Base-by-base conservation (phyloP, 352 stramenopile species). In the Phytophthora citricola region DNA sequence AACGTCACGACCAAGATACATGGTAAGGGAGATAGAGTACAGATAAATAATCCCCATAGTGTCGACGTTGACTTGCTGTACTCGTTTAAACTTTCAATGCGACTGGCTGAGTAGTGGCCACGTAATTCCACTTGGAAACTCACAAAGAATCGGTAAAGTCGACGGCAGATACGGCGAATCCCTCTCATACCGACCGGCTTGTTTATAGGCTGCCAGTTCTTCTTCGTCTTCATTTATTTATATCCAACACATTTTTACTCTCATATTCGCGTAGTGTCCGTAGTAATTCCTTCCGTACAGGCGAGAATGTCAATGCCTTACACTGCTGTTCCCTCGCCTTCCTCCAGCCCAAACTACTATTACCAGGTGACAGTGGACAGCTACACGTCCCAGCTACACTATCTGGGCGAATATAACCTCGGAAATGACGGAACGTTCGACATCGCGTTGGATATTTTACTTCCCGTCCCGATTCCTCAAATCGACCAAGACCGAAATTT, bases 381-480 rank as follows among this genome's bases (percentile, higher is more conserved):
- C 36, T 69, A 71, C 24, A 14, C 44, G 4, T 64, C 57, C 0
- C 60, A 29, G 6, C 54, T 83, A 36, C 53, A 70, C 24, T 70
- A 80, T 22, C 55, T 90, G 26, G 75, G 70, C 11, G 58, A 76
- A 41, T 86, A 75, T 51, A 59, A 71, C 1, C 52, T 90, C 12
- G 69, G 71, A 26, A 41, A 68, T 3, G 58, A 72, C 14, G 79
- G 81, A 12, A 73, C 24, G 1, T 87, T 86, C 34, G 54, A 83
- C 26, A 76, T 90, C 40, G 60, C 60, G 1, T 27, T 90, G 20
- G 66, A 73, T 22, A 64, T 90, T 8, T 65, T 75, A 65, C 56
- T 90, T 17, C 55, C 62, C 0, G 64, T 87, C 32, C 61, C 68
- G n/a, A 39, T 53, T 0, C 49, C 54, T 1, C 34, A 69, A 31